Evolutionary conservation across 2,329 filamentous ascomycete genomes (phyloP).

Genomic region (Hypoxylon sp.): DNA sequence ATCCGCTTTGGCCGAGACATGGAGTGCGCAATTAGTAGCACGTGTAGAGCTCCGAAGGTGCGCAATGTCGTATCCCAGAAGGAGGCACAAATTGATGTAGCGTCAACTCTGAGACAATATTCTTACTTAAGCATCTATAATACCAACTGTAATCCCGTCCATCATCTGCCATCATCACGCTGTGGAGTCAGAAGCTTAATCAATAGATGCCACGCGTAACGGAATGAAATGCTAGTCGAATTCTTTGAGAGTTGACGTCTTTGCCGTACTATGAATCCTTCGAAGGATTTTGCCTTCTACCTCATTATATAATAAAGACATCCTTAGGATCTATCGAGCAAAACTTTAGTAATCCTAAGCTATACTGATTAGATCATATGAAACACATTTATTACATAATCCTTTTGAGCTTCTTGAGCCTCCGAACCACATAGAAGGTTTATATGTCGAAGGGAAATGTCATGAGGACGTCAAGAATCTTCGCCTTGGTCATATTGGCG

Average conservation of each 20-base stretch:
- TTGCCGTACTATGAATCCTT: slow-evolving; percentile 5
- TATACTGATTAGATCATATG: background rate
- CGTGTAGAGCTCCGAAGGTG: slow-evolving; percentile 12
- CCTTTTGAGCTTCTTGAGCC: background rate
- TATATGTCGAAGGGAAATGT: background rate
- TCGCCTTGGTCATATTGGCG: background rate
- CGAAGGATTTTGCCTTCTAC: slow-evolving; percentile 11
- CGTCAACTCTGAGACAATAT: background rate
- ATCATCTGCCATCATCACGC: background rate
- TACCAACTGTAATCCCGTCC: slow-evolving; percentile 4
- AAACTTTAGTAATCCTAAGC: background rate
- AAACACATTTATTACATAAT: background rate
- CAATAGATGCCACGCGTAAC: slow-evolving; percentile 8
- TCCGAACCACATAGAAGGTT: background rate
- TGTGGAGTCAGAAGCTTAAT: slow-evolving; percentile 15
- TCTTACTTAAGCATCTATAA: slow-evolving; percentile 1
- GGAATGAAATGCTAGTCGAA: background rate
- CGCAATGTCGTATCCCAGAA: background rate
- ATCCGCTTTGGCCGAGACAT: slow-evolving; percentile 3
- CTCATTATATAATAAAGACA: background rate
- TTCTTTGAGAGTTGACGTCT: background rate
- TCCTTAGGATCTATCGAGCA: background rate
- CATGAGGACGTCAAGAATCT: background rate
- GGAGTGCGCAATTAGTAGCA: slow-evolving; percentile 11
- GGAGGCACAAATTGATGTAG: background rate